phyloP scores from a whole-genome alignment of 2,329 filamentous ascomycete species.

The Chaetomiaceae sp. region DNA sequence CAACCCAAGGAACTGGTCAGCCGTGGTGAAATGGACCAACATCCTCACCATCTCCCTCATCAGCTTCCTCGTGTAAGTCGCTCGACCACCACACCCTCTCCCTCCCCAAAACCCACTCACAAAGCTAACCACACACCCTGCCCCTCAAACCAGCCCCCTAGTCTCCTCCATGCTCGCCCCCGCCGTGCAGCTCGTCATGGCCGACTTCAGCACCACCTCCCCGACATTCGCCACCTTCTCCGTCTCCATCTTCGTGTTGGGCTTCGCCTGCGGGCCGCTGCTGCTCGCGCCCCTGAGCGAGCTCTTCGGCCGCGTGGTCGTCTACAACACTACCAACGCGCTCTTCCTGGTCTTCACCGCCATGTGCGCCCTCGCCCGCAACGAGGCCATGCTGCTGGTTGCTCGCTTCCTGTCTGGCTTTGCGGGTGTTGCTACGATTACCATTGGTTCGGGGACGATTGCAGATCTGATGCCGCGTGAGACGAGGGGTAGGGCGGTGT shows the following conservation, averaged over 20 bases:
- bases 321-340: constrained; percentile 51
- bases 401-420: constrained; percentile 55
- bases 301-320: constrained; percentile 53
- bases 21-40: constrained; percentile 4
- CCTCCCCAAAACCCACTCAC: neutral
- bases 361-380: constrained; percentile 53
- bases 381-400: constrained; percentile 47
- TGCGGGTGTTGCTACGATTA: constrained; percentile 42
- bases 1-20: constrained; percentile 1
- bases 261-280: constrained; percentile 50
- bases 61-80: constrained; percentile 3
- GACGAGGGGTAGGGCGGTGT: constrained; percentile 41
- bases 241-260: constrained; percentile 5
- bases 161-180: constrained; percentile 2
- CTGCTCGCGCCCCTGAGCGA: constrained; percentile 53
- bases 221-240: neutral
- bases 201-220: neutral
- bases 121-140: neutral
- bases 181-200: neutral
- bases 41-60: neutral
- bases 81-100: too few relatives aligned
- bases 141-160: neutral
- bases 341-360: constrained; percentile 58
- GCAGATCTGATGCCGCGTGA: constrained; percentile 44
- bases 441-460: constrained; percentile 48